Evolutionary conservation across 306 rosid species (phyloP).

Genomic region (Prosopis cineraria): DNA sequence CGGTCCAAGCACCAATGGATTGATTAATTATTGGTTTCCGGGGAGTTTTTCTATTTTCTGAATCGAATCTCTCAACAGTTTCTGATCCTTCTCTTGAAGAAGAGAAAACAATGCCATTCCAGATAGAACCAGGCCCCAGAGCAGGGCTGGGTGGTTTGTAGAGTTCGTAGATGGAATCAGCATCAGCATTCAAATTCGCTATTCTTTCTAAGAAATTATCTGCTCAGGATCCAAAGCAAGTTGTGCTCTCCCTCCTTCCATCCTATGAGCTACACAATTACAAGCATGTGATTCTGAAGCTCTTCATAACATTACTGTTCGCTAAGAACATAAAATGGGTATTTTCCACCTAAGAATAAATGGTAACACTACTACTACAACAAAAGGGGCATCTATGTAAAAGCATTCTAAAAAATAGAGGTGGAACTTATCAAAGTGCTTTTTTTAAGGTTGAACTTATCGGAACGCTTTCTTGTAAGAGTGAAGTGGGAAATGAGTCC

Average conservation of each 20-base stretch:
- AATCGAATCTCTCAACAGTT: conserved; percentile 51
- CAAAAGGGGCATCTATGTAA: too few relatives aligned
- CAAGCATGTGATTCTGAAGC: conserved; percentile 18
- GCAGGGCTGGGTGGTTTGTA: conserved; percentile 46
- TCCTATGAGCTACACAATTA: conserved; percentile 62
- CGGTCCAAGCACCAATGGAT: too few relatives aligned
- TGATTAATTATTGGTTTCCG: conserved; percentile 6
- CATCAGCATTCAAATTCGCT: conserved; percentile 61
- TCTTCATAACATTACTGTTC: neutral
- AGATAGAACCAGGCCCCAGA: conserved; percentile 52
- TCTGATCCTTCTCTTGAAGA: conserved; percentile 59
- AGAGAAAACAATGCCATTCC: conserved; percentile 62
- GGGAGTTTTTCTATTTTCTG: conserved; percentile 49
- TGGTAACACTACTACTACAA: too few relatives aligned
- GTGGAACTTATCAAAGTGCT: too few relatives aligned
- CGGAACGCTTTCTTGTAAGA: too few relatives aligned
- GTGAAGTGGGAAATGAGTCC: too few relatives aligned
- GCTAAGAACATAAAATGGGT: too few relatives aligned
- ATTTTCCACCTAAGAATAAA: too few relatives aligned
- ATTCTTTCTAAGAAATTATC: conserved; percentile 46
- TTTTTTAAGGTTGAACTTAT: too few relatives aligned
- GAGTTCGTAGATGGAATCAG: conserved; percentile 75
- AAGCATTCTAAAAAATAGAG: too few relatives aligned
- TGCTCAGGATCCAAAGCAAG: conserved; percentile 64
- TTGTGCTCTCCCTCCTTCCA: conserved; percentile 64